Base-by-base conservation (phyloP, 352 stramenopile species). In the Pythium graminicola region DNA sequence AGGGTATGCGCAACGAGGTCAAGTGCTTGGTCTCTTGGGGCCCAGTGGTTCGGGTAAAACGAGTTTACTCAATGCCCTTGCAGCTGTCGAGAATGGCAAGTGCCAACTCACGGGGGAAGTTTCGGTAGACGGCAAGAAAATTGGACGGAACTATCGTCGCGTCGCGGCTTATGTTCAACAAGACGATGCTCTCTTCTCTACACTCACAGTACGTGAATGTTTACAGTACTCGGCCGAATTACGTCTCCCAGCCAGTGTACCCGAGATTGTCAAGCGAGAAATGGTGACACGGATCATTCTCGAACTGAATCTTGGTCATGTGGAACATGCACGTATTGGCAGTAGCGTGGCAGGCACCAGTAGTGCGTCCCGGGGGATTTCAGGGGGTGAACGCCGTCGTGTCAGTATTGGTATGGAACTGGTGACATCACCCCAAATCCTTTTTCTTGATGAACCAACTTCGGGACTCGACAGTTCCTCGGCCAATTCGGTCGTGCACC, bases 401-500 rank as follows among this genome's bases (percentile, higher is more conserved):
- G 73, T 98, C 14, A 89, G 86, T 1, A 98, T 98, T 54, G 95
- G 80, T 4, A 65, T 96, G 14, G 92, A 99, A 68, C 64, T 99
- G 29, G 81, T 97, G 0, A 83, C 88, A 0, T 95, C 98, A 53
- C 95, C 95, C 42, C 89, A 93, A n/a, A 67, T 98, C 27, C 57
- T 99, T 29, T 85, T 99, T 23, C 68, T 99, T 19, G 94, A 98
- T 50, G 95, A 98, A 52, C 92, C 94, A 2, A 98, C 92, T 0
- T 93, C 73, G 9, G 88, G 89, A 0, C 69, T 98, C 14, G 94
- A 98, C 65, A 76, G 82, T 16, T 87, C 76, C 6, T 86, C 89
- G n/a, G 89, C 92, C 13, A 70, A 87, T 22, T 78, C 77, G 41
- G 83, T 98, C 4, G 95, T 98, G 62, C 55, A 79, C 20, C 70